Evolutionary conservation across 129 eudicot genomes (phyloP), one percentile per base, ranked within the genome.

Genomic region (Flaveria robusta): DNA sequence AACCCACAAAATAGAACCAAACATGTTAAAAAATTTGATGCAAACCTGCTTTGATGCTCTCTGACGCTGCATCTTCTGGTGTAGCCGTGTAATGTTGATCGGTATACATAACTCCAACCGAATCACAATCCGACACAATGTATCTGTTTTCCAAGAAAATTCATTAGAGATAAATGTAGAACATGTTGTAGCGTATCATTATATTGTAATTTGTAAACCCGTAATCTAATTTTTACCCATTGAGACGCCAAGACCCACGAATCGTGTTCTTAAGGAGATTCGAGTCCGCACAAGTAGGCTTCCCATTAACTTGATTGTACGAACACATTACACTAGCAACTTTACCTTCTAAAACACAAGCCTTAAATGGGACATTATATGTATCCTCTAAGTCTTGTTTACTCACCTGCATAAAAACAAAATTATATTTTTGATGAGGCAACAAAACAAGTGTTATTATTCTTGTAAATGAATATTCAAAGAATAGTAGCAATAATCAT

Each of bases 281-380:
- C 15, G 90, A 73, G 74, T 94, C 99, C 9, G 99, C 99, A 76
- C 99, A 94, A n/a, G 99, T 88, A 46, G 99, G 99, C 84, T 85
- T 91, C 16, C 99, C 99, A 41, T 94, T 94, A 23, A 94, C 97
- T 71, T 91, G 92, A 80, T 94, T 94, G 85, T 94, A 94, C 1
- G 99, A 94, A 79, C 99, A 94, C 99, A 94, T 94, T 5, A 94
- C 96, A 77, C 99, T 94, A 4, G 97, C 99, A 39, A 89, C 99
- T 42, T 80, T 86, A n/a, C 99, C 99, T 78, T 94, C 97, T 68
- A 58, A 34, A 58, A 94, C 99, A 87, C 99, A 94, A 20, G 91
- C 97, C 77, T 91, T 91, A 77, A 94, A 94, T 2, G 99, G 99
- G 23, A 91, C 96, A 72, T 89, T 81, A 69, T 91, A 94, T 74